phyloP scores from a whole-genome alignment of 108 stramenopile species.

The Cyclotella atomus region DNA sequence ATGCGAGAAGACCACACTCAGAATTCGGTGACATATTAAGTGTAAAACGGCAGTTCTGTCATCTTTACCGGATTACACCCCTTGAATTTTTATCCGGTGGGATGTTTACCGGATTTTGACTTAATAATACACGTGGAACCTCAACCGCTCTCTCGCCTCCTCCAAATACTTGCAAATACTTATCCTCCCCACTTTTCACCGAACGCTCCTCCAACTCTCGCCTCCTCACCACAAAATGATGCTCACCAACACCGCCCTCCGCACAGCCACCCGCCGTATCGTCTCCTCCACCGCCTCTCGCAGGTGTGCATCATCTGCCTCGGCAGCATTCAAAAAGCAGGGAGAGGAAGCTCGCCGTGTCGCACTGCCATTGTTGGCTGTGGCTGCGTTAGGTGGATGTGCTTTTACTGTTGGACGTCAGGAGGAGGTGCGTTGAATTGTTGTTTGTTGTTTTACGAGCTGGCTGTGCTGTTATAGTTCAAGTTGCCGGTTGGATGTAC shows the following conservation, averaged over 20 bases:
- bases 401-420: slow-evolving; percentile 5
- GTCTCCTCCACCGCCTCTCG: slow-evolving; percentile 13
- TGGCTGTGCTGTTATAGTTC: too few species aligned
- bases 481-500: not conserved
- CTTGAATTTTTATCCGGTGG: too few species aligned
- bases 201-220: too few species aligned
- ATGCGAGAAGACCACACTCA: too few species aligned
- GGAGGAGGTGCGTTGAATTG: slow-evolving; percentile 14
- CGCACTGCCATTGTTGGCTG: slow-evolving; percentile 18
- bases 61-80: too few species aligned
- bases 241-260: slow-evolving; percentile 32
- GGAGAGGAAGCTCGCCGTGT: slow-evolving; percentile 14
- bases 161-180: too few species aligned
- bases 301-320: slow-evolving; percentile 21
- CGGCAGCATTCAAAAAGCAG: slow-evolving; percentile 13
- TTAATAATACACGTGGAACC: too few species aligned
- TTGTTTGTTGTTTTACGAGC: not conserved
- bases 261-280: slow-evolving; percentile 35
- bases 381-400: slow-evolving; percentile 11
- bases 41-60: too few species aligned
- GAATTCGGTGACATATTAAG: too few species aligned
- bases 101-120: too few species aligned
- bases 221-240: too few species aligned
- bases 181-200: not conserved
- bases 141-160: too few species aligned